Evolutionary conservation across 257 asterid genomes (phyloP), one percentile per base, ranked within the genome.

Genomic region (Perilla frutescens): DNA sequence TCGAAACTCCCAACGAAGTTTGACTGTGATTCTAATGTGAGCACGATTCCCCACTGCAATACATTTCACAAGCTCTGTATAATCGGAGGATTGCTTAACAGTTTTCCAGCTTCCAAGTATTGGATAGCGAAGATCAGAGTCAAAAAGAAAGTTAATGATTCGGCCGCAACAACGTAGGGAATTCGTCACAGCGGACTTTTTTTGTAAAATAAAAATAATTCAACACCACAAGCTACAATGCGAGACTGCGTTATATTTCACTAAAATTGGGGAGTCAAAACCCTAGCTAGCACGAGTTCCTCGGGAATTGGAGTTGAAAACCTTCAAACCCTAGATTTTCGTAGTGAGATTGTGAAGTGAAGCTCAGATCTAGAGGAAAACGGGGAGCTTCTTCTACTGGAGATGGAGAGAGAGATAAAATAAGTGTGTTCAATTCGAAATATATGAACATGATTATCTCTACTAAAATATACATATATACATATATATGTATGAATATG

Each of bases 361-460:
- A 82, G 84, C 85, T 82, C 93, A 81, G 87, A 88, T 86, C 89
- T 84, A 81, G 81, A 82, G 86, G 65, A 39, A 11, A 72, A 59
- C 26, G 47, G 34, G 75, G 44, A 71, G 60, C 69, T 74, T 1
- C 48, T 29, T 29, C 57, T 58, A 6, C 36, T 47, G 12, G 47
- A 54, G 36, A 32, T 36, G 75, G 75, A 37, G 55, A 11, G 47
- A 47, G 43, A 51, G 56, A 61, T 5, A 50, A 0, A 47, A 20
- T 20, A n/a, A n/a, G 26, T 20, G 26, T 20, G 26, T n/a, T 36
- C 2, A 31, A 47, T 65, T 43, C 31, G 3, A 53, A 13, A 4
- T n/a, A 50, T 9, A 6, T 20, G 26, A 20, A 20, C 26, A 20
- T 20, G 26, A 20, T 20, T 20, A 20, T 20, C 26, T 20, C 26